Conservation (phyloP, 164 flowering plant genomes). For the Annona cherimola region DNA sequence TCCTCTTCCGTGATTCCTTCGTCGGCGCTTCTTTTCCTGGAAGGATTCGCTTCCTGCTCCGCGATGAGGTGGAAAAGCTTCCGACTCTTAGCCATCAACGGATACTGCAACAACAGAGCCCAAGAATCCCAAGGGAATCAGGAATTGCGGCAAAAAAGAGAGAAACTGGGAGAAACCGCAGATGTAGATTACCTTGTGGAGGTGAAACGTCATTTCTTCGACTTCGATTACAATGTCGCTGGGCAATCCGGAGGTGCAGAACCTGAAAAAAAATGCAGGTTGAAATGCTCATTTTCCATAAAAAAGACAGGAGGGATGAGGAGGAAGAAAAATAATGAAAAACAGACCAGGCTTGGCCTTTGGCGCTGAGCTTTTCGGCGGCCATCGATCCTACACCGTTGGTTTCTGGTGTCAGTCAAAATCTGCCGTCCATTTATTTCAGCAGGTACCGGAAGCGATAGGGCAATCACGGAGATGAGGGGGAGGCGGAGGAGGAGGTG, state of each 20-base stretch:
- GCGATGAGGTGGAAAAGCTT: slow-evolving; percentile 56
- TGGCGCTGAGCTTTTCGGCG: slow-evolving; percentile 54
- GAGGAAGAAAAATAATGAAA: neutral
- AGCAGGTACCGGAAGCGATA: neutral
- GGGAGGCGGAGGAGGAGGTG: slow-evolving; percentile 1
- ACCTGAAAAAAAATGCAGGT: slow-evolving; percentile 44
- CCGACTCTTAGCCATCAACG: slow-evolving; percentile 70
- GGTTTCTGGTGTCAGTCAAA: neutral
- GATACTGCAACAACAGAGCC: slow-evolving; percentile 46
- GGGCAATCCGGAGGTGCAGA: slow-evolving; percentile 88
- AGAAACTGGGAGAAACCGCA: neutral
- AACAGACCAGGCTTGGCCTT: slow-evolving; percentile 91
- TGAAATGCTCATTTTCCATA: neutral
- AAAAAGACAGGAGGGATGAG: neutral
- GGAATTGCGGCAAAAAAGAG: neutral
- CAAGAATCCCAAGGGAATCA: neutral
- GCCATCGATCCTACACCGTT: slow-evolving; percentile 30
- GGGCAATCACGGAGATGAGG: neutral
- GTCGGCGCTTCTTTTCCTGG: slow-evolving; percentile 4
- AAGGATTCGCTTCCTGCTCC: slow-evolving; percentile 42
- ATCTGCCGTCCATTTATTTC: neutral
- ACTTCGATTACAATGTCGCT: slow-evolving; percentile 89
- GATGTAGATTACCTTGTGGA: slow-evolving; percentile 62
- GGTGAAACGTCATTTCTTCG: slow-evolving; percentile 78
- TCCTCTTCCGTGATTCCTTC: slow-evolving; percentile 16